Evolutionary conservation across 495 filamentous ascomycete genomes (phyloP), one percentile per base, ranked within the genome.

Genomic region (Amorphotheca resinae): DNA sequence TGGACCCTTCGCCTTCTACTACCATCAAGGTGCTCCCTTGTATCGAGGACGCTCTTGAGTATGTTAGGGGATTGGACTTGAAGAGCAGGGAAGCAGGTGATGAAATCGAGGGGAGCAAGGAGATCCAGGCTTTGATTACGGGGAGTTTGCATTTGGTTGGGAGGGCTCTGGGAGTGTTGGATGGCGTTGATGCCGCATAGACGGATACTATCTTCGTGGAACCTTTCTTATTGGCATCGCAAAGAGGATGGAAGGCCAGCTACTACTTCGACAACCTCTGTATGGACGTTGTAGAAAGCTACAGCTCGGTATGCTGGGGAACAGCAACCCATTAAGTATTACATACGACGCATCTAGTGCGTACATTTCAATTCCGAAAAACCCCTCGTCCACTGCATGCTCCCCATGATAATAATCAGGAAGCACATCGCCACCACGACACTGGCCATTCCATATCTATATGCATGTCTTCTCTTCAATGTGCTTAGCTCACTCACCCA

Each of bases 61-160:
- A 66, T 51, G 79, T 81, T 2, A 68, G 80, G 28, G 64, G 65
- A 4, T 52, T 87, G 4, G n/a, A n/a, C n/a, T n/a, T n/a, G n/a
- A n/a, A n/a, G n/a, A 69, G 67, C 0, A 21, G 6, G 16, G 41
- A 34, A n/a, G 34, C 14, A 17, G 4, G 42, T 22, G 18, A 37
- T 2, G 20, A 18, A 8, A 6, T 18, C 2, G 34, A 16, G 9
- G 18, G 11, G 18, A 53, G 53, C 4, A 47, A 53, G 5, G 50
- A 55, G 43, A 51, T 52, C 1, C 48, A 53, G 20, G 57, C 75
- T 2, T 58, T 84, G 16, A 67, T 86, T 22, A 95, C 89, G 15
- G 89, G 89, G 4, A 94, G 87, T 57, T 68, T 95, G 45, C 85
- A 95, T 65, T 69, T 96, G 7, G 84, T 94, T 1, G 87, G 89